Percentiles rank a stretch among this genome's conserved stretches.
These are phyloP conservation scores for Cucurbita argyrosperma DNA, from an alignment of 306 rosid species.

Conservation along the genomic window DNA sequence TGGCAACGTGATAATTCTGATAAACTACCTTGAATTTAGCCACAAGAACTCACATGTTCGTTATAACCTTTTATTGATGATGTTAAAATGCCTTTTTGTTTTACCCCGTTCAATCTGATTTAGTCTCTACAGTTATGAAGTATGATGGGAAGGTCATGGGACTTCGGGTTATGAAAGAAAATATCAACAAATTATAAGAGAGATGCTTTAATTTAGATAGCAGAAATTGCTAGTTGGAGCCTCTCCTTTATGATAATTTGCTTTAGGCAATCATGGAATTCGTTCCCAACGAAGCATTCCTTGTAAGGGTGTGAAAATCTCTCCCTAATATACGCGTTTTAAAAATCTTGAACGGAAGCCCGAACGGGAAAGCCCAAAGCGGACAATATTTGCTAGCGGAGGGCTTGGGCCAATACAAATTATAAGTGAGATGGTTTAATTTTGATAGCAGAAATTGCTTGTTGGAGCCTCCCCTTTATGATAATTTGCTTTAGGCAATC, in stretches of 20 bases:
- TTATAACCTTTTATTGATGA: background rate
- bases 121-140: background rate
- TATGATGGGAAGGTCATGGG: background rate
- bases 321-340: too few species aligned
- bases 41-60: background rate
- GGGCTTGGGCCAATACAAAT: background rate
- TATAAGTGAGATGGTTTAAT: background rate
- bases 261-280: background rate
- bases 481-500: background rate
- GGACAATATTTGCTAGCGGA: too few species aligned
- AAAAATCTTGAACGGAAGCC: too few species aligned
- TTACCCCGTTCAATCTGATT: background rate
- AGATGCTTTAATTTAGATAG: background rate
- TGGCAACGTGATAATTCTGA: background rate
- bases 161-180: background rate
- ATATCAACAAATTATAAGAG: background rate
- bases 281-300: too few species aligned
- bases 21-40: background rate
- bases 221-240: background rate
- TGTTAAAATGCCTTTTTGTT: too few species aligned
- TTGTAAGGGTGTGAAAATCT: too few species aligned
- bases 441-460: background rate
- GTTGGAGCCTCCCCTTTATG: background rate
- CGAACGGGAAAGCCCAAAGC: too few species aligned
- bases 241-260: background rate